Percentiles rank a stretch among this genome's conserved stretches.
Conservation (phyloP, 179 eudicot species). For the Sideroxylon spinosum region DNA sequence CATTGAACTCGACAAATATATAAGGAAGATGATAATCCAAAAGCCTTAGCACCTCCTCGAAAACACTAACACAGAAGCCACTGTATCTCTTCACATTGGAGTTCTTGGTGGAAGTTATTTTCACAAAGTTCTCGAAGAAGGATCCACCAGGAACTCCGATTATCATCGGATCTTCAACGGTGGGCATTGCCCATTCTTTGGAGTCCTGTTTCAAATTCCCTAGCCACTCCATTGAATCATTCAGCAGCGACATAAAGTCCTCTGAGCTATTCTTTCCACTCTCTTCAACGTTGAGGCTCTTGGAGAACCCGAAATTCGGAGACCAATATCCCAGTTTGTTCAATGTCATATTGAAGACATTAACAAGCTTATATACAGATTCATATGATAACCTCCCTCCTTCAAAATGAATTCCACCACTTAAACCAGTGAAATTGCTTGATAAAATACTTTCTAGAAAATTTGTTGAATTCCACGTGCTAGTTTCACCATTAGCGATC, state of each 20-base stretch:
- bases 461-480: not conserved
- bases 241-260: not conserved
- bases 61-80: conserved; percentile 44
- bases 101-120: conserved; percentile 13
- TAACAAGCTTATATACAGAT: conserved; percentile 24
- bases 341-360: conserved; percentile 29
- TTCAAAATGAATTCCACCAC: conserved; percentile 27
- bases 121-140: conserved; percentile 36
- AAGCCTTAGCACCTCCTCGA: conserved; percentile 22
- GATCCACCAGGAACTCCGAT: conserved; percentile 41
- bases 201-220: conserved; percentile 31
- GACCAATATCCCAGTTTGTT: conserved; percentile 39
- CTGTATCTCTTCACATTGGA: not conserved
- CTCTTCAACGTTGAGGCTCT: not conserved
- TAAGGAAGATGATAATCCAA: conserved; percentile 35
- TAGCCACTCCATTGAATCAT: conserved; percentile 36
- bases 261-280: conserved; percentile 1
- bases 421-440: conserved; percentile 35
- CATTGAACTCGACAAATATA: conserved; percentile 27
- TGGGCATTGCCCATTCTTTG: conserved; percentile 52
- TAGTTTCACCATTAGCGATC: not conserved
- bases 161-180: conserved; percentile 20
- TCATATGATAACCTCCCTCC: conserved; percentile 17
- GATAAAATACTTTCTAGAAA: conserved; percentile 22
- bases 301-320: conserved; percentile 25